phyloP scores from a whole-genome alignment of 192 early-diverging fungal genomes.

The Coemansia sp. region DNA sequence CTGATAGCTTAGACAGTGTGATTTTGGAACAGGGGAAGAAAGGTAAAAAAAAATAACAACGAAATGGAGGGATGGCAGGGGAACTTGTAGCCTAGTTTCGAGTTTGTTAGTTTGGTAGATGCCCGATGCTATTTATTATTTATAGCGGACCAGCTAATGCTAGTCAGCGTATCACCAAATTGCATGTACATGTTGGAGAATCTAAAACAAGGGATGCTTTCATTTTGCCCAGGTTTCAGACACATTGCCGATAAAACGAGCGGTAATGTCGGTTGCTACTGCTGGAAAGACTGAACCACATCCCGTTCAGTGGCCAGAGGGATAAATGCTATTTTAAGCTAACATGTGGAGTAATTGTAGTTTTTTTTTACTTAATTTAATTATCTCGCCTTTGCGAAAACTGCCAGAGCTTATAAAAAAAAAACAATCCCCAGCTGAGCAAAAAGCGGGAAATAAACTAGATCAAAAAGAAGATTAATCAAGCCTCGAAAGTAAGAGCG shows the following conservation, averaged over 20 bases:
- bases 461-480: slow-evolving; percentile 28
- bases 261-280: not conserved
- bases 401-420: no score
- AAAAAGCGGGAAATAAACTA: no score
- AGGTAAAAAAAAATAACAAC: no score
- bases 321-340: slow-evolving; percentile 7
- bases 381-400: no score
- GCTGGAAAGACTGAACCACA: not conserved
- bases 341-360: not conserved
- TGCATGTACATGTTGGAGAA: not conserved
- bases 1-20: no score
- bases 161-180: no score
- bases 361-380: not conserved
- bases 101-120: not conserved
- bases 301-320: no score
- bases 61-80: no score
- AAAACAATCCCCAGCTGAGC: no score
- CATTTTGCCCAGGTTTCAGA: not conserved
- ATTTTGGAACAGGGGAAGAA: no score
- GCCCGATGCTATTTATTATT: not conserved
- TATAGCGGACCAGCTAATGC: not conserved
- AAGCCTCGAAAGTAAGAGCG: slow-evolving; percentile 86
- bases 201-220: not conserved
- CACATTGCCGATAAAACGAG: not conserved
- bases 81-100: no score